These are phyloP conservation scores for Penicillium sp. DNA, from an alignment of 2,329 filamentous ascomycete genomes.

Conservation along the genomic window DNA sequence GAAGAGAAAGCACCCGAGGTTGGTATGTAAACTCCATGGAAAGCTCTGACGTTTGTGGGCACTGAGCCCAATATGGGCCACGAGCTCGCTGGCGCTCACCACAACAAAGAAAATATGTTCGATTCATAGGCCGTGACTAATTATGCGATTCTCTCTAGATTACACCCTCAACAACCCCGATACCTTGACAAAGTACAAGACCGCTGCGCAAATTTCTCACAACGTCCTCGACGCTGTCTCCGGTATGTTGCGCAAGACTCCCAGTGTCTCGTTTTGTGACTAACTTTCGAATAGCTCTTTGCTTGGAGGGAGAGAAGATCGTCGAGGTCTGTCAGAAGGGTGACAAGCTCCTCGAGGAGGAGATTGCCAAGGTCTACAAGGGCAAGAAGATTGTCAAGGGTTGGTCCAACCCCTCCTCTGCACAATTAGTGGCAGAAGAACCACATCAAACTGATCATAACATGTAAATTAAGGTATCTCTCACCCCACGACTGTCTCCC, in stretches of 20 bases:
- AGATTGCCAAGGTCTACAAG: conserved; percentile 93
- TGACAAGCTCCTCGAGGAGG: conserved; percentile 90
- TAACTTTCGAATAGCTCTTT: conserved; percentile 52
- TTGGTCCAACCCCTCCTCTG: conserved; percentile 40
- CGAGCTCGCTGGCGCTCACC: conserved; percentile 24
- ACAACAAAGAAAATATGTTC: neutral
- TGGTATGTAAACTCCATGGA: conserved; percentile 38
- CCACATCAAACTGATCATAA: conserved; percentile 9
- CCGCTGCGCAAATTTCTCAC: conserved; percentile 88
- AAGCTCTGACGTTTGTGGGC: conserved; percentile 37
- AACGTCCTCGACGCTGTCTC: conserved; percentile 86
- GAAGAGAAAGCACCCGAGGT: conserved; percentile 40
- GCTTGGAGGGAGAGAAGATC: conserved; percentile 85
- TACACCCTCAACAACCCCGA: conserved; percentile 88
- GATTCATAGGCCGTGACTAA: conserved; percentile 17
- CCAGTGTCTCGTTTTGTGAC: conserved; percentile 2
- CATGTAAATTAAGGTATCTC: conserved; percentile 64
- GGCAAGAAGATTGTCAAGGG: conserved; percentile 96
- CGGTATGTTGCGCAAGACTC: conserved; percentile 43
- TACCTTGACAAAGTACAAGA: conserved; percentile 99
- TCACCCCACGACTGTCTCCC: conserved; percentile 93
- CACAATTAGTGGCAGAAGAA: neutral
- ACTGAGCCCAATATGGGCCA: conserved; percentile 13
- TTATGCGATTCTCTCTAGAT: conserved; percentile 52
- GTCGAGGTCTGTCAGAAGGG: conserved; percentile 92